Percentiles rank a stretch among this genome's conserved stretches.
phyloP scores from a whole-genome alignment of 176 grass and related monocot species.

The Lolium rigidum region DNA sequence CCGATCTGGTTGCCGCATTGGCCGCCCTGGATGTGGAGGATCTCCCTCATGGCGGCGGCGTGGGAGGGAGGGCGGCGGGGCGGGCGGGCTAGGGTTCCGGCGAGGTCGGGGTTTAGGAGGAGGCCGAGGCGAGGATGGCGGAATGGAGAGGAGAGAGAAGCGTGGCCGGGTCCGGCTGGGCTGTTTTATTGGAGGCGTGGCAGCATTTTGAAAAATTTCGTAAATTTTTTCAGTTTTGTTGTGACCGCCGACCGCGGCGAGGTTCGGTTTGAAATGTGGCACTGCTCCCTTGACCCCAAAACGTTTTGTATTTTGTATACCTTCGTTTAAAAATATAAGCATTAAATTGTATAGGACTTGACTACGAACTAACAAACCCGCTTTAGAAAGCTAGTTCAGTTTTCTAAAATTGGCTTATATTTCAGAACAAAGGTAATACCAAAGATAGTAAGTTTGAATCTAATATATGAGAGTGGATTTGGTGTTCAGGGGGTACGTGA shows the following conservation, averaged over 20 bases:
- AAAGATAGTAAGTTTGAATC: too few relatives aligned
- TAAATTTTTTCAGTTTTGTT: background rate
- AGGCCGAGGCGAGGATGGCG: background rate
- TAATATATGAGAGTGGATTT: too few relatives aligned
- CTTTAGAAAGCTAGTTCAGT: too few relatives aligned
- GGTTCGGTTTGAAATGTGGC: background rate
- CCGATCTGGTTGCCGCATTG: conserved; percentile 99
- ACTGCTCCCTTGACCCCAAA: too few relatives aligned
- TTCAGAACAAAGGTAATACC: too few relatives aligned
- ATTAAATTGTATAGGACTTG: too few relatives aligned
- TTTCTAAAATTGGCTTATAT: too few relatives aligned
- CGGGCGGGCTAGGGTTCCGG: conserved; percentile 24
- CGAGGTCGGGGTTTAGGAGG: background rate
- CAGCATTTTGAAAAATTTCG: background rate
- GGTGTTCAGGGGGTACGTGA: too few relatives aligned
- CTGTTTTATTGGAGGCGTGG: conserved; percentile 45
- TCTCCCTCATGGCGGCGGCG: conserved; percentile 73
- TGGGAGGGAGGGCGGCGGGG: background rate
- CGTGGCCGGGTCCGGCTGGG: background rate
- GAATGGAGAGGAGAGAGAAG: background rate
- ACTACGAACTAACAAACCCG: too few relatives aligned
- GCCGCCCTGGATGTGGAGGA: conserved; percentile 91
- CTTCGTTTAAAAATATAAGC: too few relatives aligned
- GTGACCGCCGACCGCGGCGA: background rate
- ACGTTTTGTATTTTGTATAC: too few relatives aligned